Conservation (phyloP, 768 basidiomycete species). For the Termitomyces sp. region DNA sequence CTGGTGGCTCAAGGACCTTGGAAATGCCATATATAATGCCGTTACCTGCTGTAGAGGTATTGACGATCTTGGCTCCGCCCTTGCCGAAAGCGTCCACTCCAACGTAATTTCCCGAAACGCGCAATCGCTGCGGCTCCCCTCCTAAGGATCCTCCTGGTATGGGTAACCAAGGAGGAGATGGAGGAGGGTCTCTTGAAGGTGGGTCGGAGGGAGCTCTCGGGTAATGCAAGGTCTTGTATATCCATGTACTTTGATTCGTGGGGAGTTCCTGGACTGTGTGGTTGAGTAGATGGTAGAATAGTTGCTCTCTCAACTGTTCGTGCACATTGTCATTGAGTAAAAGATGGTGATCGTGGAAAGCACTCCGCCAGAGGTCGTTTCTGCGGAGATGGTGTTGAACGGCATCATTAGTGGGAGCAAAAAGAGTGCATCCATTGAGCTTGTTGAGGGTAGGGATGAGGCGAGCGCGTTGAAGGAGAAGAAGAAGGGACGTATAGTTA, state of each 20-base stretch:
- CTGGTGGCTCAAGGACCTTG: constrained; percentile 68
- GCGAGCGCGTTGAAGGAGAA: constrained; percentile 74
- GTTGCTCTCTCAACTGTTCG: constrained; percentile 78
- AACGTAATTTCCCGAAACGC: constrained; percentile 53
- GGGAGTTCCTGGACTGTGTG: constrained; percentile 52
- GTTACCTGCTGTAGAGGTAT: constrained; percentile 57
- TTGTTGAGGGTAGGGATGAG: constrained; percentile 90
- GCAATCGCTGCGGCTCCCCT: constrained; percentile 73
- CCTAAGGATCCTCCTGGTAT: constrained; percentile 77
- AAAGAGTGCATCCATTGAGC: constrained; percentile 78
- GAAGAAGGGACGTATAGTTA: constrained; percentile 72
- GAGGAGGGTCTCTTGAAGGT: constrained; percentile 65
- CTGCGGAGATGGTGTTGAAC: constrained; percentile 43
- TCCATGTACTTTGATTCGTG: constrained; percentile 29
- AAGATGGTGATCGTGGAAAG: constrained; percentile 30
- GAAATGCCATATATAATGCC: constrained; percentile 75
- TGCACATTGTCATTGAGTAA: constrained; percentile 72
- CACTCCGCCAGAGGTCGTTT: constrained; percentile 31
- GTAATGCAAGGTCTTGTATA: constrained; percentile 62
- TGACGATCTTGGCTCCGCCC: constrained; percentile 66
- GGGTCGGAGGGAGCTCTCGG: constrained; percentile 55
- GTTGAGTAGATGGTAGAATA: constrained; percentile 94
- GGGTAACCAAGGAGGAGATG: constrained; percentile 83
- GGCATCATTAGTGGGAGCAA: constrained; percentile 95
- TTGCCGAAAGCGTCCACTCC: constrained; percentile 77